These are phyloP conservation scores for Kwoniella botswanensis DNA, from an alignment of 768 basidiomycete species.

Conservation along the genomic window DNA sequence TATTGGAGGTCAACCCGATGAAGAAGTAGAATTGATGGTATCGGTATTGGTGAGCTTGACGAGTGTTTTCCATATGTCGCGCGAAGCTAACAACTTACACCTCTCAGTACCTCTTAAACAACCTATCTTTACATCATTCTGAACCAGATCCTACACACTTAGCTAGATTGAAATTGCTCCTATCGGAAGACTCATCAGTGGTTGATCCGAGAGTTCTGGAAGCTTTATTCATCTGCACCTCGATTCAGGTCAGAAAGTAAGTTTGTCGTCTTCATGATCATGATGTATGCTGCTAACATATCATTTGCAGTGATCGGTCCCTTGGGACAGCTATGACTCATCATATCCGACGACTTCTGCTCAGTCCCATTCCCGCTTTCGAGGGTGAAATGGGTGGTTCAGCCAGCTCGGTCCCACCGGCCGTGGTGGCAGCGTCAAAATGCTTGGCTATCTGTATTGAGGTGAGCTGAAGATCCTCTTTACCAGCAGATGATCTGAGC, in stretches of 20 bases:
- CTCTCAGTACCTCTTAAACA: constrained; percentile 42
- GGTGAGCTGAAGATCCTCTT: constrained; percentile 59
- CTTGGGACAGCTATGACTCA: constrained; percentile 74
- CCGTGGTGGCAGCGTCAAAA: constrained; percentile 82
- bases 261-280: constrained; percentile 30
- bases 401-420: constrained; percentile 74
- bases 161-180: constrained; percentile 70
- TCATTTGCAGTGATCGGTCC: constrained; percentile 70
- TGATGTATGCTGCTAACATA: constrained; percentile 3
- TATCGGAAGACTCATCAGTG: constrained; percentile 80
- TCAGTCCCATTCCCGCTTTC: constrained; percentile 83
- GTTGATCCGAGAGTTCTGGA: constrained; percentile 85
- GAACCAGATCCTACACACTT: constrained; percentile 54
- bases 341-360: constrained; percentile 84
- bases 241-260: constrained; percentile 81
- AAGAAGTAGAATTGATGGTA: constrained; percentile 46
- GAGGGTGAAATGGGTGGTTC: constrained; percentile 76
- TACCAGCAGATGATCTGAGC: constrained; percentile 1
- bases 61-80: not conserved
- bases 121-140: constrained; percentile 40
- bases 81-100: constrained; percentile 3
- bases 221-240: constrained; percentile 83
- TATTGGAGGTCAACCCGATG: constrained; percentile 36
- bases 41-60: constrained; percentile 44
- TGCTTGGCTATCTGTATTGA: constrained; percentile 88